phyloP scores from a whole-genome alignment of 1,139 yeast species.

The Pichia sorboxylosa region DNA sequence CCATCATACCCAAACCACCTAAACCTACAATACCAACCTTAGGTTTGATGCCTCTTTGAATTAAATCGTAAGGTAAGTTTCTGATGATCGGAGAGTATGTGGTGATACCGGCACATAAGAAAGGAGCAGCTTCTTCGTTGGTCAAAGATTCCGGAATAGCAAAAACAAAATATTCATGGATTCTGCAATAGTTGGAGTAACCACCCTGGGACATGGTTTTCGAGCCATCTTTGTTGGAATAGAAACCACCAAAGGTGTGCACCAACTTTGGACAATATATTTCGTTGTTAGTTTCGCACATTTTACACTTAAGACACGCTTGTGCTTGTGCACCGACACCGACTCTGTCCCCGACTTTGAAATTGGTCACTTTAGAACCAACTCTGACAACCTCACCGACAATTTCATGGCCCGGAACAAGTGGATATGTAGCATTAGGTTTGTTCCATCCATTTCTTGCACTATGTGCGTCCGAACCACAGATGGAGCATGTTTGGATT shows the following conservation, averaged over 20 bases:
- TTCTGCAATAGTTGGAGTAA: conserved; percentile 45
- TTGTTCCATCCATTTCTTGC: conserved; percentile 33
- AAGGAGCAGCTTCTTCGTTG: conserved; percentile 44
- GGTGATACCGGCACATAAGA: conserved; percentile 60
- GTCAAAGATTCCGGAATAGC: conserved; percentile 44
- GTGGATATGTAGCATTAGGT: conserved; percentile 15
- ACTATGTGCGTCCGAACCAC: conserved; percentile 44
- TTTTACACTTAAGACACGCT: conserved; percentile 37
- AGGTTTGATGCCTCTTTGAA: conserved; percentile 26
- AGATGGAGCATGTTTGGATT: conserved; percentile 42
- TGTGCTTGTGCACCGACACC: conserved; percentile 49
- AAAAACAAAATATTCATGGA: conserved; percentile 41
- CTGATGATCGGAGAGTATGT: conserved; percentile 45
- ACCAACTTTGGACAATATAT: conserved; percentile 35
- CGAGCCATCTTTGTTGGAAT: conserved; percentile 25
- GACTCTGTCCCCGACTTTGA: conserved; percentile 47
- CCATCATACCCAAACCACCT: conserved; percentile 56
- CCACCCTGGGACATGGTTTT: conserved; percentile 42
- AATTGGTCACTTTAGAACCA: conserved; percentile 35
- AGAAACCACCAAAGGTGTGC: conserved; percentile 35
- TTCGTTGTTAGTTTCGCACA: conserved; percentile 37
- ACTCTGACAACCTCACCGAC: conserved; percentile 31
- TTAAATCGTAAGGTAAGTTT: conserved; percentile 19
- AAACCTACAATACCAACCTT: conserved; percentile 46
- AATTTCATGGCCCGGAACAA: conserved; percentile 38